Percentiles rank a stretch among this genome's conserved stretches.
phyloP scores from a whole-genome alignment of 495 filamentous ascomycete species.

The Hypoxylon fragiforme region DNA sequence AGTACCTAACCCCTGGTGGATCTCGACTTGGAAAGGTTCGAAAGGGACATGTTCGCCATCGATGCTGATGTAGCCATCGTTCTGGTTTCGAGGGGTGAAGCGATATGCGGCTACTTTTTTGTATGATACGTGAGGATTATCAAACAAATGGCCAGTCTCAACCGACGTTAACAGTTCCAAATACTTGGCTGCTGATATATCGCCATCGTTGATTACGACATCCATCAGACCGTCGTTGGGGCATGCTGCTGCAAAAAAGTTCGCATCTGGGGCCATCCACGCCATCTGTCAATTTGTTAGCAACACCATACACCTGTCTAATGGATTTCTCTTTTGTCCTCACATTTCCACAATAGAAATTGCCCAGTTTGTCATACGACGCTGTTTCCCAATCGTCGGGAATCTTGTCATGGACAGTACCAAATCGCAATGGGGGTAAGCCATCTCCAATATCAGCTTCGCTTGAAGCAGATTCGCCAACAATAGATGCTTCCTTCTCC shows the following conservation, averaged over 20 bases:
- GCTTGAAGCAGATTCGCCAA: constrained; percentile 19
- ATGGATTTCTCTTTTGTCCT: constrained; percentile 30
- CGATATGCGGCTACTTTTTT: constrained; percentile 82
- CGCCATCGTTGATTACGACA: constrained; percentile 77
- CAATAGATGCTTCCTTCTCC: constrained; percentile 12
- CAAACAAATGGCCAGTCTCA: constrained; percentile 73
- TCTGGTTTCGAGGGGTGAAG: constrained; percentile 70
- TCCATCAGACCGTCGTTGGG: constrained; percentile 87
- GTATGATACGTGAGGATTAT: constrained; percentile 74
- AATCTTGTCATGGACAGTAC: constrained; percentile 74
- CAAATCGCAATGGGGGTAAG: constrained; percentile 75
- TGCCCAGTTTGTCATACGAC: constrained; percentile 76
- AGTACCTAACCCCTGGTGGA: constrained; percentile 83
- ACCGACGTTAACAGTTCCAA: constrained; percentile 70
- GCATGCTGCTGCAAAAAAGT: constrained; percentile 86
- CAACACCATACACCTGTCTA: too few relatives aligned
- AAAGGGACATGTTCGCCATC: constrained; percentile 89
- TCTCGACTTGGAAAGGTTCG: constrained; percentile 85
- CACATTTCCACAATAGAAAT: constrained; percentile 90
- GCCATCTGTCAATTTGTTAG: constrained; percentile 65
- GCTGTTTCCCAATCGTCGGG: constrained; percentile 74
- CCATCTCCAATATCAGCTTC: constrained; percentile 44
- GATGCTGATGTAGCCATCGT: constrained; percentile 86
- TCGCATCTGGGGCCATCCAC: constrained; percentile 81
- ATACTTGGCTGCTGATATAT: constrained; percentile 63